Evolutionary conservation across 331 rosid genomes (phyloP).

Genomic region (Quercus tomentella): DNA sequence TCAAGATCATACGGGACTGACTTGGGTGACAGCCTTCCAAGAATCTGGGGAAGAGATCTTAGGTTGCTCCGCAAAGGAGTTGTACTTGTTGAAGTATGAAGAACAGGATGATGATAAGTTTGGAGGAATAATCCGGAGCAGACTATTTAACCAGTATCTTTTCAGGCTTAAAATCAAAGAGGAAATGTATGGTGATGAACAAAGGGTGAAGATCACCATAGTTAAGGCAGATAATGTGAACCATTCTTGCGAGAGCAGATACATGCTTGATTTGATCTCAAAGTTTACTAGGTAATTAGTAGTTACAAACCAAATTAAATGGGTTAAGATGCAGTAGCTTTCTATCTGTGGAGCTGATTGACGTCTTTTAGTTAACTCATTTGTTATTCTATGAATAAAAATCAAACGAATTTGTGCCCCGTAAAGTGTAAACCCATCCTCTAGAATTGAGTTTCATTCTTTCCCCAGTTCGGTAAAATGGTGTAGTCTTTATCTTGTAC

Average conservation of each 20-base stretch:
- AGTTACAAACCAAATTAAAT: neutral
- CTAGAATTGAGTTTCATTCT: slow-evolving; percentile 5
- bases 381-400: slow-evolving; percentile 1
- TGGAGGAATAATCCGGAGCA: slow-evolving; percentile 56
- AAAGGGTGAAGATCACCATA: slow-evolving; percentile 78
- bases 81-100: slow-evolving; percentile 73
- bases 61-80: slow-evolving; percentile 73
- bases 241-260: slow-evolving; percentile 63
- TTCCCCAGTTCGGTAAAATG: neutral
- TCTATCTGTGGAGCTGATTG: neutral
- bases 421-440: slow-evolving; percentile 3
- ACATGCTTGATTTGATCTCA: slow-evolving; percentile 63
- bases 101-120: slow-evolving; percentile 66
- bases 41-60: slow-evolving; percentile 92
- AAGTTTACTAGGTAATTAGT: slow-evolving; percentile 40
- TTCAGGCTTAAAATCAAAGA: slow-evolving; percentile 88
- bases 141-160: slow-evolving; percentile 59
- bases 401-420: slow-evolving; percentile 5
- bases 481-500: neutral
- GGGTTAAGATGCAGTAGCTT: slow-evolving; percentile 3
- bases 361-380: neutral
- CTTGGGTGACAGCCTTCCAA: slow-evolving; percentile 98
- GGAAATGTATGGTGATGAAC: slow-evolving; percentile 85
- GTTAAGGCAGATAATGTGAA: slow-evolving; percentile 80
- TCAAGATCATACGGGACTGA: slow-evolving; percentile 76